phyloP scores from a whole-genome alignment of 2,329 filamentous ascomycete genomes.

The Pseudomassariella vexata region DNA sequence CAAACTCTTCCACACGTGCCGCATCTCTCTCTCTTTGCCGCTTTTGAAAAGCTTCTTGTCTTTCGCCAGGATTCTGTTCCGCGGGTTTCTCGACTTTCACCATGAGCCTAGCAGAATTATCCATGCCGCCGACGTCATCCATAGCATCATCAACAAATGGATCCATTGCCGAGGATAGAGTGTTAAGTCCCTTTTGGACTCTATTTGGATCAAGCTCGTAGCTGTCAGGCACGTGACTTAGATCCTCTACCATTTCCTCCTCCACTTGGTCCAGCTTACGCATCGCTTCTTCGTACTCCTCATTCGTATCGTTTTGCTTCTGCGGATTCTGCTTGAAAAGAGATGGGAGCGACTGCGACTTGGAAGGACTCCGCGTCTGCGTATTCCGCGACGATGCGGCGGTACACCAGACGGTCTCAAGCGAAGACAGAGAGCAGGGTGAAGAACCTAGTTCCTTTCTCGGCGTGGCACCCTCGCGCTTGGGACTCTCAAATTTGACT shows the following conservation, averaged over 20 bases:
- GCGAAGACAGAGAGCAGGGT: conserved; percentile 8
- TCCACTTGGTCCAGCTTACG: conserved; percentile 31
- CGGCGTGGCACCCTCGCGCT: not conserved
- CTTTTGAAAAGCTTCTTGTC: no score
- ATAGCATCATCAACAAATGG: conserved; percentile 19
- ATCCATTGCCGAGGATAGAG: conserved; percentile 9
- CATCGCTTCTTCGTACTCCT: conserved; percentile 39
- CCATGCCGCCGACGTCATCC: conserved; percentile 1
- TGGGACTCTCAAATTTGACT: not conserved
- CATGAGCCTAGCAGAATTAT: no score
- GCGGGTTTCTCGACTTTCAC: no score
- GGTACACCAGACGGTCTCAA: conserved; percentile 33
- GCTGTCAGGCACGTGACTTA: conserved; percentile 15
- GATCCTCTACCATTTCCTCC: conserved; percentile 18
- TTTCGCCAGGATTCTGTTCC: no score
- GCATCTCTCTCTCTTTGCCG: no score
- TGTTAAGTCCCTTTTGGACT: conserved; percentile 9
- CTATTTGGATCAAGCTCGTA: conserved; percentile 4
- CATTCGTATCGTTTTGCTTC: conserved; percentile 17
- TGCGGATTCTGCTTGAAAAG: conserved; percentile 19
- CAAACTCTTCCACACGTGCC: no score
- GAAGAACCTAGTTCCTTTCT: conserved; percentile 1
- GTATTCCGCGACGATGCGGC: conserved; percentile 30
- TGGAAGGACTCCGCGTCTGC: conserved; percentile 28
- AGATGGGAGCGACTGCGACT: conserved; percentile 19